A percentile compares a stretch with the other conserved stretches of the same genome.
phyloP scores from a whole-genome alignment of 805 yeast genomes.

The Candida sanyiensis region DNA sequence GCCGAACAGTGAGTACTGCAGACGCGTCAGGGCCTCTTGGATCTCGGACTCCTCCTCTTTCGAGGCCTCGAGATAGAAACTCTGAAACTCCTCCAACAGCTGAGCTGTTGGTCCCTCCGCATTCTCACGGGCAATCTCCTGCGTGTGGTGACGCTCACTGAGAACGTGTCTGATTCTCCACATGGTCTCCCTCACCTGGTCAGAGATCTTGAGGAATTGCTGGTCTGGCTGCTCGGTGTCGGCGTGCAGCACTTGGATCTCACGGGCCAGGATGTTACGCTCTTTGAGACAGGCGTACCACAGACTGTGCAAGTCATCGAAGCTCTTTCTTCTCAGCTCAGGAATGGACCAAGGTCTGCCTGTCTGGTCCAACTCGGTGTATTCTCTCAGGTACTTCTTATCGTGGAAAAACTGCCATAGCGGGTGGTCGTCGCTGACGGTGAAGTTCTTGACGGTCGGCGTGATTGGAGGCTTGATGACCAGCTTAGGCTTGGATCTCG shows the following conservation, averaged over 20 bases:
- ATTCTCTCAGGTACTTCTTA: constrained; percentile 52
- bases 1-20: constrained; percentile 82
- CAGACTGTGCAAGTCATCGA: constrained; percentile 83
- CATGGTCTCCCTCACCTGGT: constrained; percentile 55
- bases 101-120: constrained; percentile 38
- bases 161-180: constrained; percentile 80
- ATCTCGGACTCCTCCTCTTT: constrained; percentile 50
- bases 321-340: constrained; percentile 85
- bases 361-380: constrained; percentile 44
- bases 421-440: constrained; percentile 81
- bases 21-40: constrained; percentile 66
- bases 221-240: constrained; percentile 37
- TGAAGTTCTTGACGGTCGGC: constrained; percentile 71
- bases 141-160: constrained; percentile 76
- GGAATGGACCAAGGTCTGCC: constrained; percentile 84
- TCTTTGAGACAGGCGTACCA: constrained; percentile 89
- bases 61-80: constrained; percentile 50
- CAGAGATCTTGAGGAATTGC: constrained; percentile 24
- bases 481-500: constrained; percentile 19
- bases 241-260: constrained; percentile 51
- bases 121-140: constrained; percentile 48
- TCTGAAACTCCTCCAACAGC: constrained; percentile 52
- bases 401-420: constrained; percentile 86
- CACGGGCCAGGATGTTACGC: constrained; percentile 73
- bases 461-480: constrained; percentile 75